These are phyloP conservation scores for Puccinia horiana DNA, from an alignment of 1,284 basidiomycete genomes.

Conservation along the genomic window DNA sequence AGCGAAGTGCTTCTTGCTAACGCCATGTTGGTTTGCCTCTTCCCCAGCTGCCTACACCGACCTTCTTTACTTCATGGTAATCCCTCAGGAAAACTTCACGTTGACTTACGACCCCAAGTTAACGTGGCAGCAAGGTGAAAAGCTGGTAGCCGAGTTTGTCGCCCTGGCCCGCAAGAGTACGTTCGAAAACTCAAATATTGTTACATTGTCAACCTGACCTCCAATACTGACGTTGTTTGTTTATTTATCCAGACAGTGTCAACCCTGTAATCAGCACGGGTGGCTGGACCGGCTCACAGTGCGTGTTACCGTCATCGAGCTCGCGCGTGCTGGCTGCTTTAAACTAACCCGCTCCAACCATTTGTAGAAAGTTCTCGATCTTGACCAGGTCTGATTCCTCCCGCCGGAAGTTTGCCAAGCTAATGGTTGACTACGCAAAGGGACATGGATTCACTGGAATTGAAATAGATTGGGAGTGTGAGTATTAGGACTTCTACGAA, in stretches of 20 bases:
- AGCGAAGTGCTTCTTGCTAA: background rate
- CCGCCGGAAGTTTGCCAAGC: slow-evolving; percentile 13
- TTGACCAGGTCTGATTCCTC: background rate
- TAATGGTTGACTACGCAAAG: slow-evolving; percentile 18
- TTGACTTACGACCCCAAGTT: slow-evolving; percentile 17
- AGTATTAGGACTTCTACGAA: background rate
- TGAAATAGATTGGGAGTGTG: slow-evolving; percentile 48
- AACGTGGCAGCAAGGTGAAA: background rate
- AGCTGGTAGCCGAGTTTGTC: slow-evolving; percentile 30
- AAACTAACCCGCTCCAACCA: background rate
- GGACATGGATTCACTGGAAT: slow-evolving; percentile 30
- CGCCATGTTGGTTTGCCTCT: background rate
- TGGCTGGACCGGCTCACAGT: slow-evolving; percentile 48
- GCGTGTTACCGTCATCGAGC: background rate
- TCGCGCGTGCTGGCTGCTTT: too few species aligned
- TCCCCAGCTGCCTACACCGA: slow-evolving; percentile 44
- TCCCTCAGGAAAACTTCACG: slow-evolving; percentile 5
- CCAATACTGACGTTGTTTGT: background rate
- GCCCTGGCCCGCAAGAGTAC: slow-evolving; percentile 14
- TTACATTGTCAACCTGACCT: background rate
- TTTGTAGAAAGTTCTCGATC: slow-evolving; percentile 22
- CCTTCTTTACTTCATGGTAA: slow-evolving; percentile 31
- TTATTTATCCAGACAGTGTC: slow-evolving; percentile 23
- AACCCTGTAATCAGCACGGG: slow-evolving; percentile 21
- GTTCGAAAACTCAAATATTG: background rate